Conservation (phyloP, 371 early-diverging fungal species). For the Capillidium heterosporum region DNA sequence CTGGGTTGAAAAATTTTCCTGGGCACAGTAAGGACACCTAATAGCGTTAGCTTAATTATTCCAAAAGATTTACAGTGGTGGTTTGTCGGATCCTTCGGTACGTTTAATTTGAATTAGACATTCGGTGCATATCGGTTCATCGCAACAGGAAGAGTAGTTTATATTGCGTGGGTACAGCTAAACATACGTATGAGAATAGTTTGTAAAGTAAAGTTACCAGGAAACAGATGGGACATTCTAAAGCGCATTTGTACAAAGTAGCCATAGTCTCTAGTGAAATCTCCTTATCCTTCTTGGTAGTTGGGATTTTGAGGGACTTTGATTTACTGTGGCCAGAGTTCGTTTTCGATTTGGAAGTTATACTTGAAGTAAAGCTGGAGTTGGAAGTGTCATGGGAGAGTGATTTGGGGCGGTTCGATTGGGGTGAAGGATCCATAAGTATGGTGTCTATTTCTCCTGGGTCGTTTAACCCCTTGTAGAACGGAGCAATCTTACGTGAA, state of each 20-base stretch:
- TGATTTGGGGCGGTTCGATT: constrained; percentile 1
- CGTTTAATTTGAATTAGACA: constrained; percentile 87
- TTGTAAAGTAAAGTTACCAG: constrained; percentile 28
- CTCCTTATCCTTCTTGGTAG: constrained; percentile 7
- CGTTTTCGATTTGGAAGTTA: constrained; percentile 9
- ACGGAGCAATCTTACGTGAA: constrained; percentile 61
- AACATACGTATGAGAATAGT: not conserved
- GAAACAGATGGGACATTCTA: constrained; percentile 91
- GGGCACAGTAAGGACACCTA: constrained; percentile 76
- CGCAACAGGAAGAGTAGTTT: constrained; percentile 85
- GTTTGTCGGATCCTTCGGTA: constrained; percentile 24
- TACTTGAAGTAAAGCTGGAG: constrained; percentile 4
- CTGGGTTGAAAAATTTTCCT: constrained; percentile 63
- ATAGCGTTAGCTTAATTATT: constrained; percentile 16
- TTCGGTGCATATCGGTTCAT: constrained; percentile 88
- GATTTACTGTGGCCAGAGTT: not conserved
- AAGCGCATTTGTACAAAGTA: constrained; percentile 30
- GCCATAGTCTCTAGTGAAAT: constrained; percentile 11
- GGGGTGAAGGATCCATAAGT: constrained; percentile 6
- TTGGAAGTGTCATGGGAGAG: not conserved
- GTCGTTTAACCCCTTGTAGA: constrained; percentile 59
- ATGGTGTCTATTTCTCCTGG: constrained; percentile 27
- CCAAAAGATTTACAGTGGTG: constrained; percentile 12
- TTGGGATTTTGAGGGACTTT: no score
- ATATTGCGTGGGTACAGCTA: constrained; percentile 80